Conservation (phyloP, 768 basidiomycete species). For the Collybiopsis luxurians region DNA sequence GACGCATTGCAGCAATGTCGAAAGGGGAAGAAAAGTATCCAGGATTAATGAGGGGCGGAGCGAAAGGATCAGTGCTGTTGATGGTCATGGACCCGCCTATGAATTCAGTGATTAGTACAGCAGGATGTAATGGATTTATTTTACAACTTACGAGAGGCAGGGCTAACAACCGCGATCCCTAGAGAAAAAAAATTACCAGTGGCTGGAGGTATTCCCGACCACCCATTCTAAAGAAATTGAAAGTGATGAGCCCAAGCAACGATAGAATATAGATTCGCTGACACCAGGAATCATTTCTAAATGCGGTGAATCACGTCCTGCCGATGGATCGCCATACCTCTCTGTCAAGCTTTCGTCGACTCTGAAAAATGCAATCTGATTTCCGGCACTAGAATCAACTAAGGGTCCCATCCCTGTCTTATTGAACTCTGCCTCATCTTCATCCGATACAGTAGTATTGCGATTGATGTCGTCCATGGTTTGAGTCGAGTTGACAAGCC, state of each 20-base stretch:
- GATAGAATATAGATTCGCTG: background rate
- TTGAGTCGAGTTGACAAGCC: background rate
- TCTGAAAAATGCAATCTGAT: background rate
- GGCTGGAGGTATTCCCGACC: background rate
- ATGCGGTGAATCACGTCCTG: background rate
- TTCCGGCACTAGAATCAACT: background rate
- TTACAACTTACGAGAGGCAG: constrained; percentile 1
- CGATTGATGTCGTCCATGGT: constrained; percentile 3
- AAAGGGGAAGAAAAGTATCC: constrained; percentile 28
- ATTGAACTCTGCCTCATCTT: background rate
- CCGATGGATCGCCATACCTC: background rate
- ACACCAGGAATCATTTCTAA: background rate
- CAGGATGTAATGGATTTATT: background rate
- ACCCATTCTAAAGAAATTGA: background rate
- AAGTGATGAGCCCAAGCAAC: background rate
- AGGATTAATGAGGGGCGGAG: constrained; percentile 38
- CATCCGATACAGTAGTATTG: background rate
- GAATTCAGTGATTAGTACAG: background rate
- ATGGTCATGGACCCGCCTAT: constrained; percentile 20
- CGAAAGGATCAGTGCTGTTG: constrained; percentile 36
- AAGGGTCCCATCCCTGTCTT: background rate
- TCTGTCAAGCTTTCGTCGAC: background rate
- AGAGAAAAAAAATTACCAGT: background rate
- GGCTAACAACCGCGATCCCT: background rate
- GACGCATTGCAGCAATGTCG: constrained; percentile 13